Percentiles rank a stretch among this genome's conserved stretches.
phyloP scores from a whole-genome alignment of 2,329 filamentous ascomycete species.

The Paramyrothecium roridum region DNA sequence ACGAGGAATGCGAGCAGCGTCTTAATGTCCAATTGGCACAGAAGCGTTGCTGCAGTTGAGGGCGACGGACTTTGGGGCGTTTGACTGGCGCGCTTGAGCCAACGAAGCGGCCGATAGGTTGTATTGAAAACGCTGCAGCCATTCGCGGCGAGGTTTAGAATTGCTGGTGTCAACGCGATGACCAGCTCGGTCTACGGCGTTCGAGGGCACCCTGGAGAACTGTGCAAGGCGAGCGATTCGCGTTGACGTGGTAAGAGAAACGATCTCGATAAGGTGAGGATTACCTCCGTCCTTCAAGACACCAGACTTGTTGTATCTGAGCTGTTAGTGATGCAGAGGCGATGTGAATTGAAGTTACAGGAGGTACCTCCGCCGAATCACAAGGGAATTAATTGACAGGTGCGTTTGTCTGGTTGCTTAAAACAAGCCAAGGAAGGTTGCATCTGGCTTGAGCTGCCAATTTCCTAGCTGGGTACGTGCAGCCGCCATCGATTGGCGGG shows the following conservation, averaged over 20 bases:
- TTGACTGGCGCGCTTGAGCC: conserved; percentile 68
- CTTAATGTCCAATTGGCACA: neutral
- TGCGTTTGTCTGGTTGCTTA: neutral
- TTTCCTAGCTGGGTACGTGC: neutral
- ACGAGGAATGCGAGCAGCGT: neutral
- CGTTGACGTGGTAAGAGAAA: too few relatives aligned
- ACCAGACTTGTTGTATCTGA: too few relatives aligned
- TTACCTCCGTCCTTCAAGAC: too few relatives aligned
- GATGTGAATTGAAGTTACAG: too few relatives aligned
- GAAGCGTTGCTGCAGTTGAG: too few relatives aligned
- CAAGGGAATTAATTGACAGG: neutral
- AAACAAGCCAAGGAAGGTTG: too few relatives aligned
- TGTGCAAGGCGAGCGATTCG: too few relatives aligned
- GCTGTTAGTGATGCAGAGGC: too few relatives aligned
- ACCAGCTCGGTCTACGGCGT: neutral
- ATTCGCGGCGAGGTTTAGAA: conserved; percentile 17
- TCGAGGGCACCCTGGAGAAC: too few relatives aligned
- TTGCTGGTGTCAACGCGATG: neutral
- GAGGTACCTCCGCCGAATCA: too few relatives aligned
- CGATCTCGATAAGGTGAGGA: too few relatives aligned
- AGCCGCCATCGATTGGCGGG: neutral
- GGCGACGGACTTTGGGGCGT: conserved; percentile 63
- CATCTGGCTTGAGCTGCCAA: neutral
- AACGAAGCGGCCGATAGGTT: conserved; percentile 67
- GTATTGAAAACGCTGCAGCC: conserved; percentile 55